A percentile compares a stretch with the other conserved stretches of the same genome.
Evolutionary conservation across 768 basidiomycete species (phyloP).

Genomic region (Collybia nuda): DNA sequence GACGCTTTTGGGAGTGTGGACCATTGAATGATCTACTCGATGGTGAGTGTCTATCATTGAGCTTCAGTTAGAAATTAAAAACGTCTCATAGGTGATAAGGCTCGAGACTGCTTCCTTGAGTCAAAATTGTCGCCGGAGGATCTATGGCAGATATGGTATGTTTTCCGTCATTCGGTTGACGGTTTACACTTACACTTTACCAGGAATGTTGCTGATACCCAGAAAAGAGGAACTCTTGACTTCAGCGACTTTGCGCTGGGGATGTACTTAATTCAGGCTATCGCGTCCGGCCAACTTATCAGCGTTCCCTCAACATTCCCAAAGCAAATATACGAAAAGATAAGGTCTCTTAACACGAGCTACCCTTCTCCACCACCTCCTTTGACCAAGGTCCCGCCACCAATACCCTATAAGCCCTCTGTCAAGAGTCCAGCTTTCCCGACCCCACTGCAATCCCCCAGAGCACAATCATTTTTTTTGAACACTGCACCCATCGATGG

Average conservation of each 20-base stretch:
- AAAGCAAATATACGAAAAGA: conserved; percentile 25
- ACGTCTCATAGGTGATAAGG: conserved; percentile 47
- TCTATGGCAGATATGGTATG: conserved; percentile 62
- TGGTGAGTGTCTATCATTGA: conserved; percentile 31
- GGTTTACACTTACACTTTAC: not conserved
- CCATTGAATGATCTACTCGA: conserved; percentile 54
- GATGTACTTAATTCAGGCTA: conserved; percentile 60
- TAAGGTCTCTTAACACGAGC: conserved; percentile 13
- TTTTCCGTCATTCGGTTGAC: conserved; percentile 1
- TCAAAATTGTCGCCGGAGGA: conserved; percentile 58
- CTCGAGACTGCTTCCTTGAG: conserved; percentile 62
- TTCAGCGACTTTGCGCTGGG: conserved; percentile 68
- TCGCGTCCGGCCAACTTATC: conserved; percentile 30
- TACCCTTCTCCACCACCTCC: conserved; percentile 2
- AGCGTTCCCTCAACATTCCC: conserved; percentile 31
- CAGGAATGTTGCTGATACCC: conserved; percentile 65
- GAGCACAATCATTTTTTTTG: not conserved
- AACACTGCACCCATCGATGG: not conserved
- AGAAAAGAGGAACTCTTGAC: conserved; percentile 59
- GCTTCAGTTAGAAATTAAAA: not conserved
- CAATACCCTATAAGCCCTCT: not conserved
- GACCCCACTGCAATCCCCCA: not conserved
- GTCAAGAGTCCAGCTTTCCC: conserved; percentile 3
- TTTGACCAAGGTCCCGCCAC: conserved; percentile 3
- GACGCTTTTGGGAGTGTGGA: conserved; percentile 49